Conservation (phyloP, 228 moss, liverwort and hornwort genomes). For the Sphagnum fallax region DNA sequence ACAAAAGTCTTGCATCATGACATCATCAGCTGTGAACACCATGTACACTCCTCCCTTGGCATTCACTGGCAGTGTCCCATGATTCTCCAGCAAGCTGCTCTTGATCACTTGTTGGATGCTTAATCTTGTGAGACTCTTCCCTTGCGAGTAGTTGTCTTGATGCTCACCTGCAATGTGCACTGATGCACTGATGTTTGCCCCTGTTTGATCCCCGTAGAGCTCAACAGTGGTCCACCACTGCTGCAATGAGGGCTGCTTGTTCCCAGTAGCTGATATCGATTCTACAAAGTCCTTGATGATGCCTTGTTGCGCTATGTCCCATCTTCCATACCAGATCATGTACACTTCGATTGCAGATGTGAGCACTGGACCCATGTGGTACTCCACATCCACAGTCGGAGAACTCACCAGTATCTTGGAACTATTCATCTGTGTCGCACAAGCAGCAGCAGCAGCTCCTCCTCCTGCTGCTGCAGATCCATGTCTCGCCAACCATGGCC, state of each 20-base stretch:
- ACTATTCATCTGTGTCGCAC: conserved; percentile 1
- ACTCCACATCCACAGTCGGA: conserved; percentile 34
- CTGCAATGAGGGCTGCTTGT: conserved; percentile 31
- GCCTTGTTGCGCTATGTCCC: conserved; percentile 31
- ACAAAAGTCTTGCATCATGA: conserved; percentile 62
- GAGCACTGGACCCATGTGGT: conserved; percentile 62
- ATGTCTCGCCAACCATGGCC: too few species aligned
- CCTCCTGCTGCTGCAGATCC: too few species aligned
- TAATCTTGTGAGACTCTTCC: conserved; percentile 31
- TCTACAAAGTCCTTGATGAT: conserved; percentile 42
- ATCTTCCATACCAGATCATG: conserved; percentile 53
- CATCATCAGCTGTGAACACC: conserved; percentile 44
- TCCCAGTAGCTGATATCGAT: conserved; percentile 30
- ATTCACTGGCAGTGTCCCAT: conserved; percentile 47
- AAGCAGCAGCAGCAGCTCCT: not conserved
- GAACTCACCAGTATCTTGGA: conserved; percentile 36
- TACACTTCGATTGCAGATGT: conserved; percentile 51
- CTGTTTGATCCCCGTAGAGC: conserved; percentile 51
- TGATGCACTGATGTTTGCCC: conserved; percentile 51
- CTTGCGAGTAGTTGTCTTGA: conserved; percentile 36
- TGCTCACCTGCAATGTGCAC: conserved; percentile 40
- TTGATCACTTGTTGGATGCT: conserved; percentile 52
- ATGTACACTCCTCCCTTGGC: conserved; percentile 50
- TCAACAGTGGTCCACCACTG: conserved; percentile 59
- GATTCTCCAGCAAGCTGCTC: conserved; percentile 22